A percentile compares a stretch with the other conserved stretches of the same genome.
These are phyloP conservation scores for Populus ilicifolia DNA, from an alignment of 345 rosid genomes.

Conservation along the genomic window DNA sequence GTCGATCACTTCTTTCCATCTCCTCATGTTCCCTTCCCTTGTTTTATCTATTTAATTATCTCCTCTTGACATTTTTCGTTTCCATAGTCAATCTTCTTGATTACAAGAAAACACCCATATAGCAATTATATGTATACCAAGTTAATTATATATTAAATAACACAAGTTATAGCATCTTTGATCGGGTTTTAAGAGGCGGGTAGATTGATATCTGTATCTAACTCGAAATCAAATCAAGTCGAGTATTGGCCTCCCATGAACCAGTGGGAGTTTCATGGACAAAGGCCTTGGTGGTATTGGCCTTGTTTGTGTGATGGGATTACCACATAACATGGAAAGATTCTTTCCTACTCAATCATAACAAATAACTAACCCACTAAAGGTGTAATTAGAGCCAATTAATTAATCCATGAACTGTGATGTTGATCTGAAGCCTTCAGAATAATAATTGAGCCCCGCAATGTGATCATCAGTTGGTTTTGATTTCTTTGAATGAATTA, in stretches of 20 bases:
- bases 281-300: background rate
- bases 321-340: conserved; percentile 61
- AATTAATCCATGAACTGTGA: conserved; percentile 12
- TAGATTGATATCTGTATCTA: background rate
- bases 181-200: no score
- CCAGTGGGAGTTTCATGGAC: no score
- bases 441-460: no score
- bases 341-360: conserved; percentile 51
- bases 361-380: conserved; percentile 26
- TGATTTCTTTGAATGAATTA: background rate
- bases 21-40: conserved; percentile 13
- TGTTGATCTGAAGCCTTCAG: conserved; percentile 22
- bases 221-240: background rate
- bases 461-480: no score
- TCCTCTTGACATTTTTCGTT: background rate
- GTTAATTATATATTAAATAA: no score
- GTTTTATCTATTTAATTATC: background rate
- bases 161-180: rapidly evolving
- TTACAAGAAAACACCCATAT: no score
- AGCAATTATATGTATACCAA: no score
- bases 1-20: conserved; percentile 9
- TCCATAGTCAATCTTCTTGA: background rate
- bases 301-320: conserved; percentile 12
- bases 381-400: background rate
- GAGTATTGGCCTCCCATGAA: no score